Evolutionary conservation across 2,329 filamentous ascomycete species (phyloP), one percentile per base, ranked within the genome.

Genomic region (Didymella glomerata): DNA sequence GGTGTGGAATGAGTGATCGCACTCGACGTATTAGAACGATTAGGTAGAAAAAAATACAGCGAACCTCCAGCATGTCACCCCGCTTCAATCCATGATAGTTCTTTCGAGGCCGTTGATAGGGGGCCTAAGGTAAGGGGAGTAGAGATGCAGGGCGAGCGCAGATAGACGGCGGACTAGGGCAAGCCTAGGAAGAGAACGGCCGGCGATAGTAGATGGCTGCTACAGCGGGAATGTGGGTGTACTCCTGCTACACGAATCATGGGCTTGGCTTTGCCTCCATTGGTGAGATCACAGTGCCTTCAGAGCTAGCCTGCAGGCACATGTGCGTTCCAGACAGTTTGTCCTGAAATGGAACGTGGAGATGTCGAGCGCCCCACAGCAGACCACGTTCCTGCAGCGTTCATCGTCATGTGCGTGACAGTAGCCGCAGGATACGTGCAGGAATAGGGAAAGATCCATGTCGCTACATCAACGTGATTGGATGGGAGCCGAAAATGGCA

Each of bases 381-480:
- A 55, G 48, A 47, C 55, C 54, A 54, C 48, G 62, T 68, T 58
- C 61, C 64, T 68, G 66, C 68, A 69, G 63, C 36, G 66, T 63
- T 60, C 44, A 52, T 40, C 63, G 49, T 60, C 60, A 52, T 54
- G 55, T 59, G 62, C 67, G 68, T 65, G 66, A 69, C 65, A 54
- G 57, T 48, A 60, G 65, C 64, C 63, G 61, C 67, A 65, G 67
- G 52, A 53, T 59, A 56, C 60, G 40, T 63, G 53, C 57, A 57
- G 57, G 42, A 45, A 48, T 40, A 55, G 44, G 57, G 50, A 53
- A 56, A 22, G 54, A 56, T 52, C 61, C 58, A 57, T 62, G 56
- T 54, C 46, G 48, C 57, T 58, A 52, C 48, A 46, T 48, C 22
- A 11, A 9, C n/a, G 16, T 40, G 55, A 62, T 61, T 56, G 60